These are phyloP conservation scores for Colletotrichum sp. DNA, from an alignment of 2,329 filamentous ascomycete genomes.

Conservation along the genomic window DNA sequence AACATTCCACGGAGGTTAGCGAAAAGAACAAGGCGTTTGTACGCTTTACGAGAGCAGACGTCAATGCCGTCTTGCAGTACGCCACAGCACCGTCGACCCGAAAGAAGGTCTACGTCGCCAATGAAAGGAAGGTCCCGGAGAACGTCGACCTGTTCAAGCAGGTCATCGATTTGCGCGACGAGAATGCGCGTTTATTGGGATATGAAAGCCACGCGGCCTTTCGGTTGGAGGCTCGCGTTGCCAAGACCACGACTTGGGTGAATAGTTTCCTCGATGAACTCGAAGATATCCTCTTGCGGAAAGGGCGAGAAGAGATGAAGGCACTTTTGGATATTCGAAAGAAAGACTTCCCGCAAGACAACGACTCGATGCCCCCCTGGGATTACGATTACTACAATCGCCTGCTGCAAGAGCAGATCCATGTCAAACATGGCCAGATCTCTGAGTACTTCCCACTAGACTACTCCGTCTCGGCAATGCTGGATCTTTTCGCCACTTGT, in stretches of 20 bases:
- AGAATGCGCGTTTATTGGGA: not conserved
- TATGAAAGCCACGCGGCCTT: not conserved
- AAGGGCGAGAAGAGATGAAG: not conserved
- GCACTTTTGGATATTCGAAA: fast-evolving
- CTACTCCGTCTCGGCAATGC: not conserved
- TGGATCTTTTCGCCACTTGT: not conserved
- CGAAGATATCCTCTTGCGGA: not conserved
- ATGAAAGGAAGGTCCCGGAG: not conserved
- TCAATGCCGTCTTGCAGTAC: not conserved
- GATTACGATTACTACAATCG: not conserved
- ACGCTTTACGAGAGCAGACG: not conserved
- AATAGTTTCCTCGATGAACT: not conserved
- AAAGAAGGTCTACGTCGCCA: not conserved
- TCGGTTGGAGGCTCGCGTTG: not conserved
- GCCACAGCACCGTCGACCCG: not conserved
- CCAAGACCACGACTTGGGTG: not conserved
- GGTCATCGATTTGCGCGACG: not conserved
- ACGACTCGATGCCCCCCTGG: not conserved
- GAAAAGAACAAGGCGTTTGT: not conserved
- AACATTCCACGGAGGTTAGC: fast-evolving
- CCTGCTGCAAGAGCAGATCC: not conserved
- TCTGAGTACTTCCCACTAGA: not conserved
- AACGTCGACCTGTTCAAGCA: not conserved
- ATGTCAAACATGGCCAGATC: not conserved
- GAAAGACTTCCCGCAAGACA: not conserved